Evolutionary conservation across 1,139 yeast species (phyloP).

Genomic region (Taphrina communis): DNA sequence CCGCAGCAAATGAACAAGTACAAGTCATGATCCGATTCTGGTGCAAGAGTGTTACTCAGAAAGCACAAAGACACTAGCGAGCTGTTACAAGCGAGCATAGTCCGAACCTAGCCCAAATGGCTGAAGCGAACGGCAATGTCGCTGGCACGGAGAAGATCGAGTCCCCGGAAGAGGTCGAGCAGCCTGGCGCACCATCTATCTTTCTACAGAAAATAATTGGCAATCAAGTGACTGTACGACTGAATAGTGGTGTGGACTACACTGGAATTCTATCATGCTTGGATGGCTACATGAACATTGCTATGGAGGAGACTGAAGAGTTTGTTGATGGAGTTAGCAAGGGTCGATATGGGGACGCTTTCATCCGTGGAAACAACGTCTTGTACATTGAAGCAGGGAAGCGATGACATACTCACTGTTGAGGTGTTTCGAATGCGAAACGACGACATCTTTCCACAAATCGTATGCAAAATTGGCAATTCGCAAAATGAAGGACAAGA

Average conservation of each 20-base stretch:
- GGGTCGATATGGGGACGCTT: conserved; percentile 79
- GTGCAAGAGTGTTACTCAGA: not conserved
- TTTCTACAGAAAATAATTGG: conserved; percentile 83
- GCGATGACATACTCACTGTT: conserved; percentile 1
- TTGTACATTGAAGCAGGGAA: conserved; percentile 24
- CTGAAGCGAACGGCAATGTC: not conserved
- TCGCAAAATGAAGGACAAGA: too few relatives aligned
- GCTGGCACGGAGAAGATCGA: not conserved
- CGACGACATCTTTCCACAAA: too few relatives aligned
- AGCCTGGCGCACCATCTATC: conserved; percentile 37
- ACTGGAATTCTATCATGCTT: conserved; percentile 79
- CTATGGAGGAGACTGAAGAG: conserved; percentile 78
- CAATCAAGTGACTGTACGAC: conserved; percentile 76
- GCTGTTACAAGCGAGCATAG: too few relatives aligned
- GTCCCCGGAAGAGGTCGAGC: conserved; percentile 4
- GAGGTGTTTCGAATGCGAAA: too few relatives aligned
- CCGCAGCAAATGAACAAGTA: not conserved
- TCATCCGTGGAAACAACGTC: conserved; percentile 93
- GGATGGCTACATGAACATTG: conserved; percentile 97
- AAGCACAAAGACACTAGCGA: not conserved
- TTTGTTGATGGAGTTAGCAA: conserved; percentile 63
- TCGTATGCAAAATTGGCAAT: too few relatives aligned
- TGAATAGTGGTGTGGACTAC: conserved; percentile 86
- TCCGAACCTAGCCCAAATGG: not conserved
- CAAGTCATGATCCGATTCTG: not conserved